Conservation (phyloP, 176 grass and related monocot species). For the Areca catechu region DNA sequence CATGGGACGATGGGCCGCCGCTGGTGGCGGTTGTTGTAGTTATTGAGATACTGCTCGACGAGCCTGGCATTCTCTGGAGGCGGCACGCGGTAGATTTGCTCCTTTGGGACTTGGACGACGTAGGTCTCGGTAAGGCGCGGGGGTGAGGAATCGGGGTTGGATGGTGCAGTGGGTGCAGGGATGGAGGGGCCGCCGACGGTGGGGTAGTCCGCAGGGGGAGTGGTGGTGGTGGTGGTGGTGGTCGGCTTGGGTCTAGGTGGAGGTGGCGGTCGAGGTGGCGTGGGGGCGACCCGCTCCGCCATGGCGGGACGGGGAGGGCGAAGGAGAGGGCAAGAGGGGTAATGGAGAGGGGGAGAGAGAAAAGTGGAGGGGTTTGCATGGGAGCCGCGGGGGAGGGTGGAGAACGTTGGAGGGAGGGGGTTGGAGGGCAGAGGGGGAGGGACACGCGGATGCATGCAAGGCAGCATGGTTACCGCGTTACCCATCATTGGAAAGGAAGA, state of each 20-base stretch:
- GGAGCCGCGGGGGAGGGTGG: conserved; percentile 13
- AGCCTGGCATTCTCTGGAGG: conserved; percentile 78
- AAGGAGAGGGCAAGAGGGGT: background rate
- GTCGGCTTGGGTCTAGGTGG: conserved; percentile 6
- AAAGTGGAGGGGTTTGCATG: background rate
- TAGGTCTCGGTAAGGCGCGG: conserved; percentile 35
- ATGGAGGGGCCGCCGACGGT: background rate
- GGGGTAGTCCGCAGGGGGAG: too few relatives aligned
- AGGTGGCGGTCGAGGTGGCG: conserved; percentile 20
- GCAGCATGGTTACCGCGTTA: too few relatives aligned
- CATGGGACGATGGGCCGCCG: conserved; percentile 9
- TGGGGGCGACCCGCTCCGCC: conserved; percentile 48
- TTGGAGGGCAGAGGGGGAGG: too few relatives aligned
- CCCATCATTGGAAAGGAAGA: too few relatives aligned
- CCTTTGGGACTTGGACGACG: conserved; percentile 75
- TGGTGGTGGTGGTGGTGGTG: conserved; percentile 10
- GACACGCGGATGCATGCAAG: too few relatives aligned
- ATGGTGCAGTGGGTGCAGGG: conserved; percentile 1
- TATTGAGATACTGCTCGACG: conserved; percentile 50
- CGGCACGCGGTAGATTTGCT: conserved; percentile 83
- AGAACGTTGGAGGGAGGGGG: background rate
- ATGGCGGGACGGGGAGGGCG: conserved; percentile 23
- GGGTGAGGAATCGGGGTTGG: background rate
- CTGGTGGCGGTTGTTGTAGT: background rate
- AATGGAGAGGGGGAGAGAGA: conserved; percentile 1